Evolutionary conservation across 1,284 basidiomycete species (phyloP), one percentile per base, ranked within the genome.

Genomic region (Blastosporella zonata): DNA sequence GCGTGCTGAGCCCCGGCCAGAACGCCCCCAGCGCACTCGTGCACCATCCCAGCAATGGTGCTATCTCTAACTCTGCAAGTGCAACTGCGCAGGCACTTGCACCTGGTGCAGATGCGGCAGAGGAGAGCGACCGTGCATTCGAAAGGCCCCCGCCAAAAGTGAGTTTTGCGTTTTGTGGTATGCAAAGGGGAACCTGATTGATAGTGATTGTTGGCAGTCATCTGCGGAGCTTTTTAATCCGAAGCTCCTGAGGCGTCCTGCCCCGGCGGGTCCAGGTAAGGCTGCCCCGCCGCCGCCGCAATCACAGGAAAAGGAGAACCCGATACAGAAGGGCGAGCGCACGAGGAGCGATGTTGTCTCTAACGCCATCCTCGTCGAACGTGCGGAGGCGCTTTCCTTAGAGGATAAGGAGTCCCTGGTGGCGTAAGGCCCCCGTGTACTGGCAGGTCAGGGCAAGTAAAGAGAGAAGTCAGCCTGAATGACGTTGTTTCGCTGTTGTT

Each of bases 181-280:
- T 1, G n/a, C 8, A 2, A 5, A 27, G 46, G 7, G 15, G 17
- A 1, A 17, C 23, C 23, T 38, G 31, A 47, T 10, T 18, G 12
- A 22, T 25, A 12, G 23, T 42, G 38, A 29, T 28, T 20, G 5
- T 6, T 3, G 3, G 13, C 27, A 42, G 34, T 47, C 69, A 66
- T 66, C 67, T 35, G 65, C 68, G n/a, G 83, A 84, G 57, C 61
- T 78, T 33, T 77, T 73, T 49, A 81, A 80, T 47, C 77, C 80
- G 2, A 84, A 81, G 59, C 38, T 59, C 29, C 49, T 61, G 54
- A 48, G 61, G 51, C 48, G 62, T 39, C 29, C 29, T 31, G 12
- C 29, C 13, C 8, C 29, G 29, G 55, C 61, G 53, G 49, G 58
- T 51, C 35, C 36, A 13, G 52, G 42, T 6, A 58, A 52, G 41